phyloP scores from a whole-genome alignment of 345 rosid species.

The Cardamine occulta region DNA sequence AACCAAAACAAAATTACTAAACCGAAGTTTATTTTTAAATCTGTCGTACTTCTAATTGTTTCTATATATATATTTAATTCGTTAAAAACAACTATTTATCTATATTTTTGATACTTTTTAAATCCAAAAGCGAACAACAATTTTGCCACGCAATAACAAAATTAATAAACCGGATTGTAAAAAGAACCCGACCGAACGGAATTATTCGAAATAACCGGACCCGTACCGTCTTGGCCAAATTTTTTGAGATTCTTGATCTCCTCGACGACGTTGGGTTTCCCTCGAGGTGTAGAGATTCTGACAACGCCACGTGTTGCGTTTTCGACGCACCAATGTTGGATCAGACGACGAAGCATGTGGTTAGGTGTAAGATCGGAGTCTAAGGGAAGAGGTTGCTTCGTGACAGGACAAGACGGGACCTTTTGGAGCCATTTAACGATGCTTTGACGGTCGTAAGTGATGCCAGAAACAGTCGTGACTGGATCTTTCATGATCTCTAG shows the following conservation, averaged over 20 bases:
- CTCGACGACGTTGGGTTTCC: conserved; percentile 43
- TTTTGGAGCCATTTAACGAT: conserved; percentile 71
- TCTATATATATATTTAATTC: background rate
- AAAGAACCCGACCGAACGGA: background rate
- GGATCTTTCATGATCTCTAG: conserved; percentile 90
- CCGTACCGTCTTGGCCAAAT: conserved; percentile 29
- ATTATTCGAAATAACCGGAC: background rate
- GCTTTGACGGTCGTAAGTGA: conserved; percentile 82
- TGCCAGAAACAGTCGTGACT: conserved; percentile 71
- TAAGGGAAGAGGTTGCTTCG: conserved; percentile 58
- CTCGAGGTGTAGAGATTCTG: conserved; percentile 62
- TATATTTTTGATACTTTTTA: background rate
- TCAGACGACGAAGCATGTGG: conserved; percentile 70
- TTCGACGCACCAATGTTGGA: conserved; percentile 69
- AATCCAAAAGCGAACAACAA: background rate
- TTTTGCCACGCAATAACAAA: background rate
- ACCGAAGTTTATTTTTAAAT: background rate
- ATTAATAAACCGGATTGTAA: background rate
- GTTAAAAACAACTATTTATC: background rate
- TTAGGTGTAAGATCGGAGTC: conserved; percentile 78
- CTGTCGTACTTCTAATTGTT: background rate
- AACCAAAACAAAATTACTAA: background rate
- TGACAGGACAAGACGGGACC: conserved; percentile 61
- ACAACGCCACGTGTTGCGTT: conserved; percentile 57
- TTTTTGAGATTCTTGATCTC: conserved; percentile 46